Base-by-base conservation (phyloP, 352 stramenopile genomes). In the Pythium apleroticum region DNA sequence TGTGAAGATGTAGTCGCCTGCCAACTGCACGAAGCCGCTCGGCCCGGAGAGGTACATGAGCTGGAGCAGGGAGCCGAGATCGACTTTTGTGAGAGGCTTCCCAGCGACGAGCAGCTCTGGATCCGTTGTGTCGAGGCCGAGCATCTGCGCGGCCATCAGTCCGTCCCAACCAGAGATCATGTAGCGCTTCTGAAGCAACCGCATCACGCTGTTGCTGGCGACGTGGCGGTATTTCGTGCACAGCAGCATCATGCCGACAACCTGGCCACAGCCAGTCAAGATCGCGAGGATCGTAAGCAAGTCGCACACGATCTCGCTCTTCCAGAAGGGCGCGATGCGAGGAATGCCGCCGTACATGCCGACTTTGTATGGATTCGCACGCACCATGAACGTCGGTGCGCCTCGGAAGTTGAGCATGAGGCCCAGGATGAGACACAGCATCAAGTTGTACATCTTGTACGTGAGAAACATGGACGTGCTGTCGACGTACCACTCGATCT, bases 401-500 rank as follows among this genome's bases (percentile, higher is more conserved):
- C 78, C 76, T 10, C 69, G 69, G 20, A 73, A 41, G 19, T 75
- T 63, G n/a, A 86, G 68, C 17, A 90, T 66, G 24, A 86, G 22
- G 22, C 68, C 77, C 3, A 88, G 52, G 8, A 83, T 50, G n/a
- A 81, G 52, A 43, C 72, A 88, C 0, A 87, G 71, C 50, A 87
- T 53, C 14, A 85, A 52, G 46, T 77, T 87, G 70, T 88, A 90
- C 19, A 87, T 53, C 60, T 86, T 86, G 66, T 87, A 88, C 37
- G 66, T 86, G 56, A 85, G 33, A 39, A 88, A 88, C 20, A 90
- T 54, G 12, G 77, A 49, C n/a, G 63, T 72, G 0, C 73, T 69
- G 58, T 90, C 81, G 27, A 86, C 66, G 43, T 77, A 81, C 74
- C 76, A 86, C 48, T 86, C 78, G 49, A 89, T 57, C 3, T 63